Evolutionary conservation across 2,329 filamentous ascomycete species (phyloP).

Genomic region (Cercospora nicotianae): DNA sequence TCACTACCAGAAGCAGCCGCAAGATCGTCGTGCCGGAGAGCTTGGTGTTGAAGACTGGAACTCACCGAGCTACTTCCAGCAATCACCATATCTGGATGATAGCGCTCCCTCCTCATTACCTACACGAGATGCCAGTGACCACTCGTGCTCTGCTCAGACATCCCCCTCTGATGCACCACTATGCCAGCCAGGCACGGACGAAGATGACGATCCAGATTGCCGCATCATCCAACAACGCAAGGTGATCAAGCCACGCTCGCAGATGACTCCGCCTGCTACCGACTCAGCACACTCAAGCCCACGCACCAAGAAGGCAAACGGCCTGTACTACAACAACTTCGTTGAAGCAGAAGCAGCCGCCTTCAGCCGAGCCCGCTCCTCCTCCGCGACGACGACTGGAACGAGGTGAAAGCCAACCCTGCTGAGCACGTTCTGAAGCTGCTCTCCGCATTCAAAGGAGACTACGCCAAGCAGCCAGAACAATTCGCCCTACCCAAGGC

Average conservation of each 20-base stretch:
- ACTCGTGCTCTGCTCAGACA: neutral
- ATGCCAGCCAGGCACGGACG: neutral
- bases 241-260: slow-evolving; percentile 13
- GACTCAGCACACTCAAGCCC: neutral
- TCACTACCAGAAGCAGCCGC: neutral
- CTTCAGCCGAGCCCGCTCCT: slow-evolving; percentile 11
- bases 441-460: slow-evolving; percentile 14
- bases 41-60: neutral
- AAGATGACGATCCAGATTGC: neutral
- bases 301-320: neutral
- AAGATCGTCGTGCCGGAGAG: neutral
- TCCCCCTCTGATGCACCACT: neutral
- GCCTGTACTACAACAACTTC: slow-evolving; percentile 18
- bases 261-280: slow-evolving; percentile 1
- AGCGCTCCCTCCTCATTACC: neutral
- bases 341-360: slow-evolving; percentile 18
- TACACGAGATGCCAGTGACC: neutral
- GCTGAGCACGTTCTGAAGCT: slow-evolving; percentile 14
- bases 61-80: neutral
- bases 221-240: slow-evolving; percentile 18
- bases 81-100: neutral
- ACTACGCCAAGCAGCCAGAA: slow-evolving; percentile 13
- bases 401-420: slow-evolving; percentile 12
- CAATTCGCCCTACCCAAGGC: slow-evolving; percentile 7
- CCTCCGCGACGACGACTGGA: slow-evolving; percentile 19